phyloP scores from a whole-genome alignment of 805 yeast genomes.

The Lachancea sp. region DNA sequence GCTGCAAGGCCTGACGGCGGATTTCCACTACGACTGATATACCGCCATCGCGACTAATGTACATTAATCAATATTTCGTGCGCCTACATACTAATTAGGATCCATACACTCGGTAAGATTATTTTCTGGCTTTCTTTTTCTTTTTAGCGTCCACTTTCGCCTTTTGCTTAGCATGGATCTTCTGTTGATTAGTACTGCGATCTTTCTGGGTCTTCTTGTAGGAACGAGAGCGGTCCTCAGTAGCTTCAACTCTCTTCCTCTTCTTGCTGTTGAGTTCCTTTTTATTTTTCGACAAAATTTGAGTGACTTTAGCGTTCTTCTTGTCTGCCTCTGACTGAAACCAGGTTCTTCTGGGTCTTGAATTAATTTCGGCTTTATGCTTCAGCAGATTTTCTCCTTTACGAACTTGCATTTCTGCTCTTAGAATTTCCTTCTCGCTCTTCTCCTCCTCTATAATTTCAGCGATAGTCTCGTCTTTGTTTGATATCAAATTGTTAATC shows the following conservation, averaged over 20 bases:
- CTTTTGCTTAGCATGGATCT: slow-evolving; percentile 34
- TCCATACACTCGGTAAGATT: neutral
- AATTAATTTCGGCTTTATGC: slow-evolving; percentile 72
- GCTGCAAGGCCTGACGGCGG: slow-evolving; percentile 19
- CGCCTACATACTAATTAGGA: neutral
- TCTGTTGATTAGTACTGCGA: slow-evolving; percentile 48
- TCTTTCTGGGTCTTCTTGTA: slow-evolving; percentile 79
- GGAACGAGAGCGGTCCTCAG: slow-evolving; percentile 48
- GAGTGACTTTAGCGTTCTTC: slow-evolving; percentile 33
- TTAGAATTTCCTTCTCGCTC: slow-evolving; percentile 74
- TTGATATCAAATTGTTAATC: slow-evolving; percentile 53
- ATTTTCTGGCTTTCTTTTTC: slow-evolving; percentile 26
- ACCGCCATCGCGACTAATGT: too few relatives aligned
- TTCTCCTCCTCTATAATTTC: slow-evolving; percentile 86
- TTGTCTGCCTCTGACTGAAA: slow-evolving; percentile 56
- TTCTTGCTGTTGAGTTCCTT: slow-evolving; percentile 54
- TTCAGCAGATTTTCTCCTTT: slow-evolving; percentile 80
- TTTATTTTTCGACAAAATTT: slow-evolving; percentile 43
- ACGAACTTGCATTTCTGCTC: slow-evolving; percentile 85
- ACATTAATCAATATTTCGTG: neutral
- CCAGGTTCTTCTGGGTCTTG: slow-evolving; percentile 97
- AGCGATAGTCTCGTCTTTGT: slow-evolving; percentile 53
- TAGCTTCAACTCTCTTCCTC: slow-evolving; percentile 63
- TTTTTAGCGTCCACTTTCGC: slow-evolving; percentile 19
- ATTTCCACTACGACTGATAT: slow-evolving; percentile 26